Base-by-base conservation (phyloP, 352 stramenopile species). In the Thraustochytrium striatum region DNA sequence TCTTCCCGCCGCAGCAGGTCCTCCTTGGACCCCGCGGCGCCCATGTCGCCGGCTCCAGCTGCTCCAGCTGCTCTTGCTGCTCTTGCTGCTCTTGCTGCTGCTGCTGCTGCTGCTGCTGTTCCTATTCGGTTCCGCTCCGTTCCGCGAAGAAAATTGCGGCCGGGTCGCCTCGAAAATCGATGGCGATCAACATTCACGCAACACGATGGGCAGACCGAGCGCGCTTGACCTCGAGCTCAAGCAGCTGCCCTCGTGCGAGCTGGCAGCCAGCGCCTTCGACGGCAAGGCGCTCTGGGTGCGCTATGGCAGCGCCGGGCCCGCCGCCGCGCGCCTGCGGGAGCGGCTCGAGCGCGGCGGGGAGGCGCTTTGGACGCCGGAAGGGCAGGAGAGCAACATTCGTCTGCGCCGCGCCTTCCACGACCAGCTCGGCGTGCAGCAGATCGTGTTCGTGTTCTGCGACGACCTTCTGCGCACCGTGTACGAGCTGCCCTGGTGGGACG, bases 401-500 rank as follows among this genome's bases (percentile, higher is more conserved):
- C 90, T 99, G 28, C 91, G 88, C 33, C 90, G 95, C 59, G 91
- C 95, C 16, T 94, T 91, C 32, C 96, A 99, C 85, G 96, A 99
- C 88, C 88, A 86, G 50, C 98, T 95, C 94, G 96, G 96, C 68
- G 98, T 99, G 78, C 91, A 92, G 83, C 98, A 99, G 84, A 94
- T 98, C 78, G 91, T 98, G 11, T 94, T 99, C 72, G 87, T 98
- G 55, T 99, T 98, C 87, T 97, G 92, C 81, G 96, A 99, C 87
- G 96, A 99, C 87, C 98, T 98, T 84, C 87, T 98, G 43, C 90
- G 93, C 81, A 89, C 89, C 32, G 91, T 97, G 36, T 98, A 97
- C 85, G 90, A 90, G 28, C 92, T 99, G 58, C 96, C 96, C 19
- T 98, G 91, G 89, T 97, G 92, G 82, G 86, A 95, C 82, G 69